Conservation (phyloP, 768 basidiomycete species). For the Boletus tomentosulus region DNA sequence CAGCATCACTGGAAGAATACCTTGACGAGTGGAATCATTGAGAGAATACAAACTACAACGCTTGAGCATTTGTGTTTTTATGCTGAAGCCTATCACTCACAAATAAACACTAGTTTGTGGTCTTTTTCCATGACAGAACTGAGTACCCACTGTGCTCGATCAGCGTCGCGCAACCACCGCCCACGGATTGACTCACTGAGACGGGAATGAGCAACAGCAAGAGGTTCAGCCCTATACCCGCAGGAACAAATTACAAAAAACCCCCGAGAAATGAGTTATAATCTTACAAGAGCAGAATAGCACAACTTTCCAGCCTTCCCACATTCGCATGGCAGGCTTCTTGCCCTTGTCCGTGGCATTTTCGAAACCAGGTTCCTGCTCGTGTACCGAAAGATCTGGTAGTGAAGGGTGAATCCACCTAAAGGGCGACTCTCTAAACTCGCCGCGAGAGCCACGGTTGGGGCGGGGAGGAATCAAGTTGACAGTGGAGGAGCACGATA, state of each 20-base stretch:
- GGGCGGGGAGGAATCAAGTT: conserved; percentile 22
- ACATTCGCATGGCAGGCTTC: conserved; percentile 21
- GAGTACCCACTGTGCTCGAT: conserved; percentile 48
- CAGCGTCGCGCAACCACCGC: not conserved
- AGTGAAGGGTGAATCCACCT: conserved; percentile 28
- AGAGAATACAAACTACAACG: conserved; percentile 54
- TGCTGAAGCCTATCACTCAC: conserved; percentile 36
- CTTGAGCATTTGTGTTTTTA: not conserved
- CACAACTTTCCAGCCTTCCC: conserved; percentile 52
- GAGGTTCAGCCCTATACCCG: conserved; percentile 59
- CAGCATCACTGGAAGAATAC: conserved; percentile 30
- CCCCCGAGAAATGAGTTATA: not conserved
- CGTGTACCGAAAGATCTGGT: conserved; percentile 15
- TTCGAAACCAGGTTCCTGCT: conserved; percentile 1
- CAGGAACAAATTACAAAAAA: not conserved
- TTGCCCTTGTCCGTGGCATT: not conserved
- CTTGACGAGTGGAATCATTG: conserved; percentile 77
- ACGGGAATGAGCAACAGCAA: conserved; percentile 62
- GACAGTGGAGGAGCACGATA: conserved; percentile 21
- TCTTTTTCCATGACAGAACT: conserved; percentile 44
- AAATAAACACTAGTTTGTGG: conserved; percentile 55
- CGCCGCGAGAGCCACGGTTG: conserved; percentile 12
- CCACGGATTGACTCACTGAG: conserved; percentile 43
- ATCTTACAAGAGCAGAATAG: conserved; percentile 55
- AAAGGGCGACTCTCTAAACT: conserved; percentile 29